phyloP scores from a whole-genome alignment of 331 rosid species.

The Malus hybrid region DNA sequence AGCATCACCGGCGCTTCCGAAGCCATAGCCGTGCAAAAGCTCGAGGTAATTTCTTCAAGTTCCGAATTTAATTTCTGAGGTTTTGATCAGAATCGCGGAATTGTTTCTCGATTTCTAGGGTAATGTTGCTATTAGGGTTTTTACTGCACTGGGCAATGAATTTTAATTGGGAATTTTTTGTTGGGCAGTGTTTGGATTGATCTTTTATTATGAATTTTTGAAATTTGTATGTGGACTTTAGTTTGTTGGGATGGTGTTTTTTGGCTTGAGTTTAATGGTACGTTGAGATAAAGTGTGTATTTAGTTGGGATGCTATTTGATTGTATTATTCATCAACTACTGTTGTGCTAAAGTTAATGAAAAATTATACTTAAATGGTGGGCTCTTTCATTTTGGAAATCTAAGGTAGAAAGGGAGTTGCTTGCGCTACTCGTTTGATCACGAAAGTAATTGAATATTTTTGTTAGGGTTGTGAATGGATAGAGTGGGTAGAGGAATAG shows the following conservation, averaged over 20 bases:
- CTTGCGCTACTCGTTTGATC: neutral
- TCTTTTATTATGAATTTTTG: neutral
- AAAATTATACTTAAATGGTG: neutral
- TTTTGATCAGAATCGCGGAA: neutral
- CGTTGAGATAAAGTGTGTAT: neutral
- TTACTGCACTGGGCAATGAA: slow-evolving; percentile 12
- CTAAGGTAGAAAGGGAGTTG: neutral
- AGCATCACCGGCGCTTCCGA: slow-evolving; percentile 67
- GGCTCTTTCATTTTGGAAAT: neutral
- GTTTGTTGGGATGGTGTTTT: neutral
- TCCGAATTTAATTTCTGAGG: neutral
- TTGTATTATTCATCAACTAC: neutral
- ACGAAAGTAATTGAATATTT: neutral
- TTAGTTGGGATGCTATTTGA: neutral
- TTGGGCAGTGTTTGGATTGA: neutral
- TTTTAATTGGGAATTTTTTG: neutral
- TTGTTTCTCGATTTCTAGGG: neutral
- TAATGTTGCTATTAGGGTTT: slow-evolving; percentile 21
- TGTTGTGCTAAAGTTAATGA: neutral
- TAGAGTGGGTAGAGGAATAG: neutral
- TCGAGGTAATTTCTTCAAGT: slow-evolving; percentile 37
- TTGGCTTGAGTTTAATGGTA: neutral
- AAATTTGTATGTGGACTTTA: neutral
- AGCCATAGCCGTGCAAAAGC: slow-evolving; percentile 53
- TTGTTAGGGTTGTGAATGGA: neutral